Conservation (phyloP, 2,329 filamentous ascomycete species). For the Grosmannia clavigera region DNA sequence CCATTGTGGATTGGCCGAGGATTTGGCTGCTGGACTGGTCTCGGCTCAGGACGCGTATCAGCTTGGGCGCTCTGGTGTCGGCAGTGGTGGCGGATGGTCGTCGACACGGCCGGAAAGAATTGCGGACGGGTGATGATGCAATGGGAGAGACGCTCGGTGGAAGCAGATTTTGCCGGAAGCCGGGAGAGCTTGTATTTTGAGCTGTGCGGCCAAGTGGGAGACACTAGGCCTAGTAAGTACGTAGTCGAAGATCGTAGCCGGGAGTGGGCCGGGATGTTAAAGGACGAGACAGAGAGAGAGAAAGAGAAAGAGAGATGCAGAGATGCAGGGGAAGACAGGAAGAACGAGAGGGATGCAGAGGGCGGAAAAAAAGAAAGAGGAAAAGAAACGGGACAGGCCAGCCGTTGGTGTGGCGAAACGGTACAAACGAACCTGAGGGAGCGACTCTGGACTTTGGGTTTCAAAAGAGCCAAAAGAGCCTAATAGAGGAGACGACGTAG, state of each 20-base stretch:
- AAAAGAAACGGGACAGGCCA: background rate
- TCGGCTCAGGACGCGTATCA: background rate
- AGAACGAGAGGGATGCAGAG: background rate
- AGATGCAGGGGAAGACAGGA: background rate
- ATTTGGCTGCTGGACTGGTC: background rate
- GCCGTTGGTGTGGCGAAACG: background rate
- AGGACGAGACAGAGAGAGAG: background rate
- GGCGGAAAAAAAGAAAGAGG: background rate
- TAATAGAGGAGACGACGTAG: too few relatives aligned
- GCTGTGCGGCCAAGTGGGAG: background rate
- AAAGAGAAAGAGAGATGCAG: background rate
- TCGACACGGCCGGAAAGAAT: background rate
- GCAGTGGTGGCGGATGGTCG: background rate
- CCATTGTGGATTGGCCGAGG: constrained; percentile 45
- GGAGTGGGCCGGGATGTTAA: background rate
- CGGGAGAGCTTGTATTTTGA: background rate
- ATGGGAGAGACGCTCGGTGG: background rate
- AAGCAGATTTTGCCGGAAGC: background rate
- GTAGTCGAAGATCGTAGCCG: constrained; percentile 1
- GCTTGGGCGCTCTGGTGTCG: background rate
- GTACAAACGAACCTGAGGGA: too few relatives aligned
- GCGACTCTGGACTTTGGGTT: background rate
- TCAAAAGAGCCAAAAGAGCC: too few relatives aligned
- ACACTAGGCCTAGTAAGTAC: background rate
- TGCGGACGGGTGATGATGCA: background rate